Base-by-base conservation (phyloP, 2,329 filamentous ascomycete species). In the Lasiodiplodia hormozganensis region DNA sequence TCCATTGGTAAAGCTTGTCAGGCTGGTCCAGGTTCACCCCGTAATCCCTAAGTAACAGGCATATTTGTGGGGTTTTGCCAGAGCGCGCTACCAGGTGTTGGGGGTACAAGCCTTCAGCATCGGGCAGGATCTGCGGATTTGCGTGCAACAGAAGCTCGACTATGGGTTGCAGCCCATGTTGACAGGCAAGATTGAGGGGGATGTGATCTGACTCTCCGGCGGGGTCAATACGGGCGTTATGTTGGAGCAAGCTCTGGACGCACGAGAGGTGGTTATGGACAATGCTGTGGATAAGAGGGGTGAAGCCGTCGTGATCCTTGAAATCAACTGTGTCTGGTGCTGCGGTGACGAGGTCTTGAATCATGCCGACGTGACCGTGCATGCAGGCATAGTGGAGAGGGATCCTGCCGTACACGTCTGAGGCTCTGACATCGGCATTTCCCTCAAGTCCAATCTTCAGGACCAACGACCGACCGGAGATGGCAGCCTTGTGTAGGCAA, bases 1-100 rank as follows among this genome's bases (percentile, higher is more conserved):
- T 98, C 96, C 96, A 99, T 70, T 95, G 93, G 74, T 98, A 98
- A 18, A 99, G 85, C 80, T 97, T 98, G 80, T 99, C 96, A 38
- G 93, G 86, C 78, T 98, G 94, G 75, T 99, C 89, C 53, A 99
- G 85, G 77, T 99, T 90, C 25, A 94, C 95, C 1, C 94, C 94
- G 75, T 96, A 94, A 62, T 91, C 86, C 77, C 94, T 91, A 14
- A 99, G 85, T 49, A 97, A 85, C 16, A 94, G 82, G 12, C 98
- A 85, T 34, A 97, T 86, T 67, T 92, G 86, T 1, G 94, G 92
- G 0, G 89, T 92, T 75, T 94, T 90, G 2, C 93, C 93, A 36
- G 95, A 96, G 67, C 96, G 88, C 28, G 96, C 95, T 23, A 98
- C 95, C 40, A 98, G 87, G 81, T 99, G 96, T 77, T 98, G 96